Conservation (phyloP, 1,139 yeast genomes). For the Torulaspora globosa region DNA sequence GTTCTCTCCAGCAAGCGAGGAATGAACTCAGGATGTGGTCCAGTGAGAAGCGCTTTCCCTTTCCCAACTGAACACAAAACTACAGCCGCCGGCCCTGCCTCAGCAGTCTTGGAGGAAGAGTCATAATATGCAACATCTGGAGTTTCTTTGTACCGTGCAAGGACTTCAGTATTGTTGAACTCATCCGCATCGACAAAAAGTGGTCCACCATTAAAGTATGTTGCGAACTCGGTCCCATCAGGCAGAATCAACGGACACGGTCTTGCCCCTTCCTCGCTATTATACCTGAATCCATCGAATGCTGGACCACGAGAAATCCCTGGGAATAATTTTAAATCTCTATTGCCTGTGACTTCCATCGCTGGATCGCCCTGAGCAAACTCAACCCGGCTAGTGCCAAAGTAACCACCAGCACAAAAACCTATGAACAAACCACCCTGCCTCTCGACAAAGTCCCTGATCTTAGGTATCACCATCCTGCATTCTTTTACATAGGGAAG, state of each 20-base stretch:
- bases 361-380: constrained; percentile 69
- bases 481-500: constrained; percentile 62
- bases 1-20: constrained; percentile 47
- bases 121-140: constrained; percentile 44
- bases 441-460: constrained; percentile 56
- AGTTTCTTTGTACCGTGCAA: constrained; percentile 59
- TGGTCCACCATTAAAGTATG: constrained; percentile 79
- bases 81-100: constrained; percentile 60
- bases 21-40: constrained; percentile 86
- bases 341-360: constrained; percentile 77
- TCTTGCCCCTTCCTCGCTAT: constrained; percentile 68
- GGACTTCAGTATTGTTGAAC: constrained; percentile 56
- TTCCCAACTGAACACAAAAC: constrained; percentile 64
- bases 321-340: constrained; percentile 78
- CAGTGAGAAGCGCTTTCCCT: constrained; percentile 75
- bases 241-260: constrained; percentile 50
- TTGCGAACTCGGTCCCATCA: constrained; percentile 33
- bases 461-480: constrained; percentile 60
- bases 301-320: constrained; percentile 83
- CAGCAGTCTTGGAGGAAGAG: constrained; percentile 28
- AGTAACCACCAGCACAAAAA: constrained; percentile 96
- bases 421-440: constrained; percentile 83
- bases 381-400: constrained; percentile 69
- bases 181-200: constrained; percentile 71
- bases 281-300: constrained; percentile 72